phyloP scores from a whole-genome alignment of 2,329 filamentous ascomycete genomes.

The Venturia oleaginea region DNA sequence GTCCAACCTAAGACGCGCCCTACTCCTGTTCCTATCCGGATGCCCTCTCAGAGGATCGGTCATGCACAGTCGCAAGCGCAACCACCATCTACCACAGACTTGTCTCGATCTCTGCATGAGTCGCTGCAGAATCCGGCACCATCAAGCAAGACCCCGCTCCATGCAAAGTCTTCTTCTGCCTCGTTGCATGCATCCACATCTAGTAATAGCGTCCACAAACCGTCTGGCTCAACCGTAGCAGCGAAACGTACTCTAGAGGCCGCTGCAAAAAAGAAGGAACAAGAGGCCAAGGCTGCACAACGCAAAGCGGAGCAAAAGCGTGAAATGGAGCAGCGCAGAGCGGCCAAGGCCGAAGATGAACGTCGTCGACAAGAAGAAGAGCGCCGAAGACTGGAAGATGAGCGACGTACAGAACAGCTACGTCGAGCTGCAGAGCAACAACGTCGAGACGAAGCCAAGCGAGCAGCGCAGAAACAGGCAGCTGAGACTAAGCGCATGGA shows the following conservation, averaged over 20 bases:
- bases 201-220: slow-evolving; percentile 13
- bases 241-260: slow-evolving; percentile 55
- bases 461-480: slow-evolving; percentile 27
- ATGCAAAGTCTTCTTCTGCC: slow-evolving; percentile 58
- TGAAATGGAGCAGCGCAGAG: slow-evolving; percentile 69
- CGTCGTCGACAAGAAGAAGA: slow-evolving; percentile 41
- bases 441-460: slow-evolving; percentile 26
- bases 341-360: slow-evolving; percentile 41
- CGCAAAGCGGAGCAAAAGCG: slow-evolving; percentile 73
- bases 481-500: slow-evolving; percentile 41
- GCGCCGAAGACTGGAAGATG: slow-evolving; percentile 25
- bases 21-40: slow-evolving; percentile 61
- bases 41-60: slow-evolving; percentile 34
- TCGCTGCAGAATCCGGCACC: slow-evolving; percentile 35
- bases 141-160: slow-evolving; percentile 37
- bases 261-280: slow-evolving; percentile 71
- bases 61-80: slow-evolving; percentile 19
- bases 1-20: slow-evolving; percentile 49
- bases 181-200: slow-evolving; percentile 42
- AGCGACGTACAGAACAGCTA: slow-evolving; percentile 30
- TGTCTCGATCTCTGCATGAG: slow-evolving; percentile 18
- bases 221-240: slow-evolving; percentile 23
- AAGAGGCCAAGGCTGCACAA: slow-evolving; percentile 70
- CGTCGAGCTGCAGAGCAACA: slow-evolving; percentile 28
- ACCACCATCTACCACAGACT: slow-evolving; percentile 13